phyloP scores from a whole-genome alignment of 768 basidiomycete species.

The Russula ochroleuca region DNA sequence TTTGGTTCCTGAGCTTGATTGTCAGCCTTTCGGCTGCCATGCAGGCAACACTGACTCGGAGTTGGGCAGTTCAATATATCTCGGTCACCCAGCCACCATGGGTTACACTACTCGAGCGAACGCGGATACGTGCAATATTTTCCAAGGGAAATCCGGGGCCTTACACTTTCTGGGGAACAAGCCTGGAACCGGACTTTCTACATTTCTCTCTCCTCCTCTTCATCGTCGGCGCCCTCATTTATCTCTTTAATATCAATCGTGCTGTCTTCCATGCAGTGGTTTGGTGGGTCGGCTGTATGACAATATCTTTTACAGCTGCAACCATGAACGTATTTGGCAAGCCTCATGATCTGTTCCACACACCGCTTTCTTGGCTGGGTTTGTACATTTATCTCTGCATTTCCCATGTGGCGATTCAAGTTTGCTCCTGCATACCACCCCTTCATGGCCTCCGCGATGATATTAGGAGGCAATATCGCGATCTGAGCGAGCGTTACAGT shows the following conservation, averaged over 20 bases:
- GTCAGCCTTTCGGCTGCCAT: background rate
- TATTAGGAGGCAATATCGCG: background rate
- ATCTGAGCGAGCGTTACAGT: background rate
- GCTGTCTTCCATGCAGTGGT: background rate
- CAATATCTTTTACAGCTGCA: too few relatives aligned
- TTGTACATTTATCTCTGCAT: background rate
- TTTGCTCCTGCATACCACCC: background rate
- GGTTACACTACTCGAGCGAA: slow-evolving; percentile 1
- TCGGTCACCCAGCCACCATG: background rate
- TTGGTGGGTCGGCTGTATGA: background rate
- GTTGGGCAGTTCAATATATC: slow-evolving; percentile 9
- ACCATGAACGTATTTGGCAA: background rate
- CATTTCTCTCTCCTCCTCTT: background rate
- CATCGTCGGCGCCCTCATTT: background rate
- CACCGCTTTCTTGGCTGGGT: background rate
- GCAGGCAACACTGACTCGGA: background rate
- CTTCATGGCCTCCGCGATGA: background rate
- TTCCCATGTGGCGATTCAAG: background rate
- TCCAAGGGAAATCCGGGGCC: too few relatives aligned
- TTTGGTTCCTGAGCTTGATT: slow-evolving; percentile 14
- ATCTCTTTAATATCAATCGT: background rate
- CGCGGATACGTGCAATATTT: slow-evolving; percentile 5
- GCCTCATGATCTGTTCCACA: background rate
- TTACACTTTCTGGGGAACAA: background rate
- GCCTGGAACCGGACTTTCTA: background rate